These are phyloP conservation scores for Chlorella sp. DNA, from an alignment of 139 green algal species.

Conservation along the genomic window DNA sequence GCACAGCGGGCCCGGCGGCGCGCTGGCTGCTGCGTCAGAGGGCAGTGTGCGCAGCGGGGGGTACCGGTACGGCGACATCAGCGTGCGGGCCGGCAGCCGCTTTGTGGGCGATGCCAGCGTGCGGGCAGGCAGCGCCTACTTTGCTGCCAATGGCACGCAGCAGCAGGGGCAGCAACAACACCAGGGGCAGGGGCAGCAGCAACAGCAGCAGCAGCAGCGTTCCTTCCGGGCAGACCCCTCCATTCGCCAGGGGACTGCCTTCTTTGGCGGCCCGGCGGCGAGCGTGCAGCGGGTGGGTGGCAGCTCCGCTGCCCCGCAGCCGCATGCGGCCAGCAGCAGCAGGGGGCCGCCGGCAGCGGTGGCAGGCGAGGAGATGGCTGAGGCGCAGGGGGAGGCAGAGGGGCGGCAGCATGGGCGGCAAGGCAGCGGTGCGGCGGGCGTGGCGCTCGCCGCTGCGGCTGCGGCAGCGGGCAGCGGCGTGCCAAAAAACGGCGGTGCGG, in stretches of 20 bases:
- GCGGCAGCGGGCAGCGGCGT: not conserved
- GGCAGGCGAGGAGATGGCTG: not conserved
- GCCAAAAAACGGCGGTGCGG: constrained; percentile 15
- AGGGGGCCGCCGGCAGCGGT: not conserved
- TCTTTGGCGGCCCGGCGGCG: not conserved
- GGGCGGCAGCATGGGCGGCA: constrained; percentile 3
- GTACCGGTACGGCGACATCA: constrained; percentile 24
- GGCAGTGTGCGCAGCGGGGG: constrained; percentile 8
- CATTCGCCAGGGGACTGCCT: not conserved
- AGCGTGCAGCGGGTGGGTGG: not conserved
- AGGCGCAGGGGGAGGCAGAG: not conserved
- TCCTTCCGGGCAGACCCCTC: not conserved
- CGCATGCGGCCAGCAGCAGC: no score
- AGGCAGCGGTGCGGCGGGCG: not conserved
- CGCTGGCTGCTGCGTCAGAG: not conserved
- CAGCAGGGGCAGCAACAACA: not conserved
- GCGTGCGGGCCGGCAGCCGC: not conserved
- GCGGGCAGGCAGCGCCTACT: not conserved
- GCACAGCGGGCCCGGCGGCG: not conserved
- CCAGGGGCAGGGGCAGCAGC: not conserved
- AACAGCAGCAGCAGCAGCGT: not conserved
- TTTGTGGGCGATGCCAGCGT: constrained; percentile 25
- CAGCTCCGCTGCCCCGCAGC: not conserved
- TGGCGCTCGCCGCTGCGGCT: not conserved
- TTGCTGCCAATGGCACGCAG: not conserved